Conservation (phyloP, 495 filamentous ascomycete species). For the Annulohypoxylon stygium region DNA sequence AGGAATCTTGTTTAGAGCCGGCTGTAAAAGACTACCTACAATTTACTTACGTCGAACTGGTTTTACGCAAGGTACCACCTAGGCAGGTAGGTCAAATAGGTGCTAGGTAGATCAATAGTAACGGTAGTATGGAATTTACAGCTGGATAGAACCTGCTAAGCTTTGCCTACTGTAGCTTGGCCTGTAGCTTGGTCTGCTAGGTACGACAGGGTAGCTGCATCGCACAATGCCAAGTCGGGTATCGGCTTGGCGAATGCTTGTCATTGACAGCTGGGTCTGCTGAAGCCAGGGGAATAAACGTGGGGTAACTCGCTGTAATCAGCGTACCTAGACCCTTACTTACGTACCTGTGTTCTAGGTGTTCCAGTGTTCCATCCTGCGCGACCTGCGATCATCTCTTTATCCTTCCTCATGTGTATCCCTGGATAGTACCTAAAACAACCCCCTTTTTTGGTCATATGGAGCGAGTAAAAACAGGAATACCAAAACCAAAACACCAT, state of each 20-base stretch:
- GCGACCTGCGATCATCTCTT: slow-evolving; percentile 11
- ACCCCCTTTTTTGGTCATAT: slow-evolving; percentile 1
- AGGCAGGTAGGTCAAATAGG: too few relatives aligned
- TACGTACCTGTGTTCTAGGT: too few relatives aligned
- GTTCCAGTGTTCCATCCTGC: background rate
- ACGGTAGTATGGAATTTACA: background rate
- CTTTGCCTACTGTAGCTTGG: slow-evolving; percentile 19
- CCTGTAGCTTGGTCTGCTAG: slow-evolving; percentile 21
- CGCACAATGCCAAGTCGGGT: slow-evolving; percentile 44
- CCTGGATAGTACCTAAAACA: background rate
- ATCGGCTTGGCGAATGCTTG: slow-evolving; percentile 53
- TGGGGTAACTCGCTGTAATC: slow-evolving; percentile 31
- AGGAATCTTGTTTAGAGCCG: slow-evolving; percentile 20
- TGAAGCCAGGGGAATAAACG: slow-evolving; percentile 26
- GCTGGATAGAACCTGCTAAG: slow-evolving; percentile 22
- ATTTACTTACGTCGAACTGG: slow-evolving; percentile 12
- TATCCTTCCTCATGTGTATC: background rate
- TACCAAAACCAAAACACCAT: slow-evolving; percentile 6
- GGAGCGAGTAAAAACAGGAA: slow-evolving; percentile 1
- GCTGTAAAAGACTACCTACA: slow-evolving; percentile 4
- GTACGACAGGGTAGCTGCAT: slow-evolving; percentile 20
- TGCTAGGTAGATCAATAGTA: too few relatives aligned
- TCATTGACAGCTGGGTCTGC: slow-evolving; percentile 27
- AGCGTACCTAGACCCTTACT: too few relatives aligned
- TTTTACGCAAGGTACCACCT: background rate